Evolutionary conservation across 495 filamentous ascomycete species (phyloP).

Genomic region (Lophium mytilinum): DNA sequence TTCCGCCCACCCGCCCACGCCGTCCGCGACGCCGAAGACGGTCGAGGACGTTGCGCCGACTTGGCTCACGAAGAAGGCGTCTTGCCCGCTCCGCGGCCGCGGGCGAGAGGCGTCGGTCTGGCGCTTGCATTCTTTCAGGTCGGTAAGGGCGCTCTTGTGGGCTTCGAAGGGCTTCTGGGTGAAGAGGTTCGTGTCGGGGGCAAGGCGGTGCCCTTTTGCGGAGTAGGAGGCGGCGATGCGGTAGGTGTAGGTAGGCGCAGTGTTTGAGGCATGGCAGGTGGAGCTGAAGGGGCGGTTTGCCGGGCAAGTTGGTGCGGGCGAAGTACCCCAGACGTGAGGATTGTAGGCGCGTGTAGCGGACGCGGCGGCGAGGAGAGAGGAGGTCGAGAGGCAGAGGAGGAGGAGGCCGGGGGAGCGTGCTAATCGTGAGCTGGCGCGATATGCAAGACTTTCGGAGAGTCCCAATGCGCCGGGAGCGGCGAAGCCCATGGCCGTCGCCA

Average conservation of each 20-base stretch:
- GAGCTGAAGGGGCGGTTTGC: conserved; percentile 15
- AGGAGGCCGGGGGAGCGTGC: conserved; percentile 10
- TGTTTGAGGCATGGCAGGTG: conserved; percentile 8
- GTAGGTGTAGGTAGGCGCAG: conserved; percentile 45
- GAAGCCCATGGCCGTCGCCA: conserved; percentile 17
- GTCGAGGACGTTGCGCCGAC: conserved; percentile 51
- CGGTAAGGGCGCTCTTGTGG: conserved; percentile 8
- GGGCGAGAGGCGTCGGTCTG: conserved; percentile 40
- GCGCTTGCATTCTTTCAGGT: conserved; percentile 26
- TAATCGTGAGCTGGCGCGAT: conserved; percentile 2
- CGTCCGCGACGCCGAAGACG: conserved; percentile 82
- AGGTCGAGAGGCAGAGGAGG: conserved; percentile 16
- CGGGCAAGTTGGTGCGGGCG: conserved; percentile 7
- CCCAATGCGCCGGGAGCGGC: conserved; percentile 12
- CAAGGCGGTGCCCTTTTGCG: conserved; percentile 68
- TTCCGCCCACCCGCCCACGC: conserved; percentile 90
- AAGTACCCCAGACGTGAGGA: background rate
- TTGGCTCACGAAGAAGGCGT: conserved; percentile 87
- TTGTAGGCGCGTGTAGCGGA: background rate
- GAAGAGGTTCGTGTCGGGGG: conserved; percentile 39
- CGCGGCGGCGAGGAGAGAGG: conserved; percentile 11
- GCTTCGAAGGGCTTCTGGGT: conserved; percentile 20
- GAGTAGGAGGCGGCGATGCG: conserved; percentile 61
- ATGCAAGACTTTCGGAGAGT: conserved; percentile 1
- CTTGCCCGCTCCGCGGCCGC: conserved; percentile 77